Base-by-base conservation (phyloP, 345 rosid species). In the Schrenkiella parvula region DNA sequence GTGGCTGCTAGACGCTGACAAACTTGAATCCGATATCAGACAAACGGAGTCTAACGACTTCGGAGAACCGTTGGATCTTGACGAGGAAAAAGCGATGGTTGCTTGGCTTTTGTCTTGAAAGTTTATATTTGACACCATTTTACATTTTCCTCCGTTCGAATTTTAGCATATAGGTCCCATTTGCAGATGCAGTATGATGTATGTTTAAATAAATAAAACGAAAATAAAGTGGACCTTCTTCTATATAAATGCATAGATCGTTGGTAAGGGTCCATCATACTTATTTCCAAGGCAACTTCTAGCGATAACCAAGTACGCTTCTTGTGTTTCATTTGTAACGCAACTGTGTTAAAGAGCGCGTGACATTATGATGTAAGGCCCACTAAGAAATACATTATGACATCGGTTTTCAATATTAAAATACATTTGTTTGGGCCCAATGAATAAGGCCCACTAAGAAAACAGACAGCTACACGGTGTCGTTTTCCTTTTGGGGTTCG, bases 61-160 rank as follows among this genome's bases (percentile, higher is more conserved):
- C 8, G 19, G 31, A 48, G 77, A 76, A 18, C 74, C 55, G 17
- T 55, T 31, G 28, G 66, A 44, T 32, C 6, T 18, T 39, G 79
- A 72, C 8, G 37, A 73, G 22, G 55, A 70, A 55, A 73, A 76
- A 53, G 75, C 55, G 26, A 57, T 81, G 34, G 72, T 68, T 46
- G 56, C 80, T 31, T 81, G 84, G 86, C 82, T 81, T 63, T 70
- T 76, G 43, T 81, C 82, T 52, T 83, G 77, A 80, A 42, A 25
- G 5, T n/a, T n/a, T n/a, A 35, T 3, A 18, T 48, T 34, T 18
- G 46, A 18, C 32, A 47, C 44, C 22, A 11, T 34, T 21, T 0
- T 31, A 9, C 21, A 11, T 55, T 32, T 34, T 22, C 1, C 39
- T 31, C 39, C 7, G 17, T 17, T 25, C 0, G 57, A 37, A 37